Conservation (phyloP, 768 basidiomycete species). For the Serendipita sp. region DNA sequence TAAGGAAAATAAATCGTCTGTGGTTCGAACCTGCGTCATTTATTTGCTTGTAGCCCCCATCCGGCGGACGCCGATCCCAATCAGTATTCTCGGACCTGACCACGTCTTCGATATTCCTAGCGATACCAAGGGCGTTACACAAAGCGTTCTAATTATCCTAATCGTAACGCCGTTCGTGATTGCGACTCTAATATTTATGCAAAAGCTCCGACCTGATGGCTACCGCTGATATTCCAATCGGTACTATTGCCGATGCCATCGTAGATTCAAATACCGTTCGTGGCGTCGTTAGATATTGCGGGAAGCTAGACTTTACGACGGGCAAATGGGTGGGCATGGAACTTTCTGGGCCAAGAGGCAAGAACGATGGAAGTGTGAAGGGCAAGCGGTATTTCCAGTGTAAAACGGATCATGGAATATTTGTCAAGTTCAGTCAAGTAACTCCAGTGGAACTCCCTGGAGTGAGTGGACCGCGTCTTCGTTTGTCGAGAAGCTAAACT, state of each 20-base stretch:
- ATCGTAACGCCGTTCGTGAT: too few species aligned
- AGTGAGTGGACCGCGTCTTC: not conserved
- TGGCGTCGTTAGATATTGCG: slow-evolving; percentile 76
- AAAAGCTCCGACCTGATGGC: slow-evolving; percentile 17
- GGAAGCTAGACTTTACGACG: slow-evolving; percentile 61
- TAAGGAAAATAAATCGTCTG: too few species aligned
- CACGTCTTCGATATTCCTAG: too few species aligned
- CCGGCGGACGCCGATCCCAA: too few species aligned
- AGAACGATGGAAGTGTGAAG: slow-evolving; percentile 87
- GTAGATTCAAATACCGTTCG: slow-evolving; percentile 34
- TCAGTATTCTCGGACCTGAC: too few species aligned
- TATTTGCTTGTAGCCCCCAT: too few species aligned
- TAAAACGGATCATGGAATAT: slow-evolving; percentile 62
- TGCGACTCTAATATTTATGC: too few species aligned
- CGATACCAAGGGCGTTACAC: too few species aligned
- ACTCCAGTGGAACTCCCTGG: not conserved
- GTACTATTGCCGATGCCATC: slow-evolving; percentile 62
- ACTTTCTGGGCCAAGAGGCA: slow-evolving; percentile 65
- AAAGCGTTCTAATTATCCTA: too few species aligned
- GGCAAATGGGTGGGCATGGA: slow-evolving; percentile 97
- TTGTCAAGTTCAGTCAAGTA: slow-evolving; percentile 76
- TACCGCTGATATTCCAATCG: slow-evolving; percentile 32
- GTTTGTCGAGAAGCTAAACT: too few species aligned
- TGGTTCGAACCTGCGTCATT: too few species aligned
- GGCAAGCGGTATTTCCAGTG: slow-evolving; percentile 73